Evolutionary conservation across 345 rosid genomes (phyloP), one percentile per base, ranked within the genome.

Genomic region (Erucastrum elatum): DNA sequence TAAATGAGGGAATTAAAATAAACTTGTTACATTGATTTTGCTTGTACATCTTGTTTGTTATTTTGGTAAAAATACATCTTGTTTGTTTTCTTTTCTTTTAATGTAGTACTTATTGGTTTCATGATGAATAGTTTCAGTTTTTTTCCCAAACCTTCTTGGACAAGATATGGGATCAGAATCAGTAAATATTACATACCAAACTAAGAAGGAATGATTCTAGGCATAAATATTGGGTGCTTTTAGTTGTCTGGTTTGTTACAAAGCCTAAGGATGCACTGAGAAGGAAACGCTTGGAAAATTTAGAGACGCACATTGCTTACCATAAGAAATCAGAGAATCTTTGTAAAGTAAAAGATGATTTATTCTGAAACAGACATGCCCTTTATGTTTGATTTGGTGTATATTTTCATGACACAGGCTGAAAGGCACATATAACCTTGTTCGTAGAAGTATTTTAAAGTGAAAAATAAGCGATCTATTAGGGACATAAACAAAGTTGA

Each of bases 281-380:
- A 78, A 75, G 70, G 41, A 13, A 64, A 70, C 80, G 70, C 72
- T 41, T 81, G 76, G 68, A 16, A 21, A 25, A 66, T 55, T 66
- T 75, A 66, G 51, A 76, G 74, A 33, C 83, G 75, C 72, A 1
- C 15, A 62, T 61, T 41, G 75, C 62, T 80, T 64, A 66, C 53
- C 16, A 72, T 66, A 64, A 64, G 13, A 56, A 67, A 77, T 72
- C 74, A 39, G 39, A 21, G 58, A 51, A 51, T n/a, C 58, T 51
- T 51, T 51, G 58, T 51, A 51, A 51, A 51, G 58, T 15, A 46
- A 46, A 51, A 5, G 63, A 51, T 13, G 70, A 66, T 76, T 81
- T 65, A 67, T 68, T 62, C 76, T 71, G 66, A 84, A 70, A 62
- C 31, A 65, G 74, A 70, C 70, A 67, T 39, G 27, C 59, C 61